Evolutionary conservation across 1,139 yeast genomes (phyloP).

Genomic region (Geotrichum fermentans): DNA sequence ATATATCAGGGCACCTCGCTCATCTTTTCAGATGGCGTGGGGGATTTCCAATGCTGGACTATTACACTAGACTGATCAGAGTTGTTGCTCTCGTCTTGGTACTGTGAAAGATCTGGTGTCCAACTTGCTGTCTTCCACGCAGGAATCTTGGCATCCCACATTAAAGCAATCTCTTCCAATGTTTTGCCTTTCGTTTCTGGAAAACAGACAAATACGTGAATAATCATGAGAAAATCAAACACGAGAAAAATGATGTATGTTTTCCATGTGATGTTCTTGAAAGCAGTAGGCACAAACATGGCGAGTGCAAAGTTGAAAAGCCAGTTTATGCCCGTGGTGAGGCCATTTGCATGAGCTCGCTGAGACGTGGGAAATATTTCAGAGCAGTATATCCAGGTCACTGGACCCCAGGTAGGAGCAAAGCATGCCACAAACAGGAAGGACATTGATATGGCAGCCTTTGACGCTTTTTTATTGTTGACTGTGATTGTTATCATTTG

Average conservation of each 20-base stretch:
- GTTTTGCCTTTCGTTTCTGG: conserved; percentile 63
- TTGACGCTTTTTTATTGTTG: conserved; percentile 39
- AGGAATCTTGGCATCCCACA: conserved; percentile 52
- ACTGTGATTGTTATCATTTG: conserved; percentile 48
- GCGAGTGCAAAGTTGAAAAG: conserved; percentile 57
- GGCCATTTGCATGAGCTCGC: conserved; percentile 51
- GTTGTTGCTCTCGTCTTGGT: too few species aligned
- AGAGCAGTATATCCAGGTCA: conserved; percentile 55
- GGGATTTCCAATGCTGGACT: too few species aligned
- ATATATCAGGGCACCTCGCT: too few species aligned
- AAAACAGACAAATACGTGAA: conserved; percentile 56
- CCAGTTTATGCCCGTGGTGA: conserved; percentile 59
- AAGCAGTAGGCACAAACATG: conserved; percentile 51
- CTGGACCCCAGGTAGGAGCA: conserved; percentile 66
- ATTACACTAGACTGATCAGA: too few species aligned
- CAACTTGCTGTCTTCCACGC: conserved; percentile 51
- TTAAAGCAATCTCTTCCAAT: conserved; percentile 61
- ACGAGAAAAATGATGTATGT: conserved; percentile 61
- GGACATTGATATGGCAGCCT: conserved; percentile 53
- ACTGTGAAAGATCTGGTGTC: too few species aligned
- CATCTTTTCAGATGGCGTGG: too few species aligned
- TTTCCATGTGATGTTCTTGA: conserved; percentile 50
- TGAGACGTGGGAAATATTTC: conserved; percentile 56
- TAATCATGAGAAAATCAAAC: conserved; percentile 51
- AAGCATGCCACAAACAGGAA: conserved; percentile 63